Evolutionary conservation across 2,329 filamentous ascomycete genomes (phyloP), one percentile per base, ranked within the genome.

Genomic region (Stachybotrys chartarum): DNA sequence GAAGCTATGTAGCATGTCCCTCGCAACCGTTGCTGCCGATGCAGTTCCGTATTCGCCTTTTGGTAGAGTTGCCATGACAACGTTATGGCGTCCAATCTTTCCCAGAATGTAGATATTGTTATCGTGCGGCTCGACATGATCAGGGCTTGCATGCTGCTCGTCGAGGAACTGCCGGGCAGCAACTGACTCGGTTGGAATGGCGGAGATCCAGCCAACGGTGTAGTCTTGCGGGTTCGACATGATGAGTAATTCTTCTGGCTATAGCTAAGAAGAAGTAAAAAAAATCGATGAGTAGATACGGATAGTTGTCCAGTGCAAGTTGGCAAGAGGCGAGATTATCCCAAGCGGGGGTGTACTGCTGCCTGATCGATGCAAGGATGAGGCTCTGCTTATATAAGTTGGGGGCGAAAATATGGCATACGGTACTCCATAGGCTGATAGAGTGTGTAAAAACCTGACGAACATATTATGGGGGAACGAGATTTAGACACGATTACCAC

Each of bases 151-250:
- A 52, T 76, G 69, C 48, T 64, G 56, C 58, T 75, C 68, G 50
- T 78, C 73, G 6, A 77, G 69, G 30, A 75, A 69, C 0, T 53
- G 59, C 39, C 60, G 59, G 3, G 74, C 73, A 8, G 74, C 73
- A 46, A 70, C 63, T 45, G 63, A 66, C 53, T 78, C 75, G 0
- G 60, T 65, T 1, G 16, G 17, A 1, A 76, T 54, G 10, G 74
- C 73, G 55, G 70, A 77, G 6, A 78, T 73, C 74, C 72, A 77
- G 18, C 72, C 74, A 8, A 77, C 64, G 0, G 65, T 73, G 52
- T 76, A 77, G 3, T 24, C 24, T 31, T 58, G 57, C 2, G 58
- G 53, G 57, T 55, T 30, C 16, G 53, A 55, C 53, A 58, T 58
- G 35, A 42, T 30, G 4, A 2, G 24, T 24, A 24, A 2, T 24